Percentiles rank a stretch among this genome's conserved stretches.
Conservation (phyloP, 257 asterid species). For the Nyctanthes arbortristis region DNA sequence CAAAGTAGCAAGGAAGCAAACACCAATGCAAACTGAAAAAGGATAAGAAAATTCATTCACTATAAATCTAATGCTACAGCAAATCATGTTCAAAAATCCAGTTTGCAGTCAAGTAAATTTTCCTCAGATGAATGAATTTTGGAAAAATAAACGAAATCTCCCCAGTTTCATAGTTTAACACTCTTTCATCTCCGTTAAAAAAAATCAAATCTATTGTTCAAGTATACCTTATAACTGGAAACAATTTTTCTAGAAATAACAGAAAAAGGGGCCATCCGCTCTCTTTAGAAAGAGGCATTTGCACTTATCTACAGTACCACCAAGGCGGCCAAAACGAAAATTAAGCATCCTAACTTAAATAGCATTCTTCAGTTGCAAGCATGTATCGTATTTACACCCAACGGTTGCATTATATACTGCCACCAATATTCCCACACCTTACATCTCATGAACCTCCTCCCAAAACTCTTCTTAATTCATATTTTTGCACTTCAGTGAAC, state of each 20-base stretch:
- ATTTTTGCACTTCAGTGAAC: constrained; percentile 71
- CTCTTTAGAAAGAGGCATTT: constrained; percentile 1
- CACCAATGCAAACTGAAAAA: too few relatives aligned
- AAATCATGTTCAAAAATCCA: too few relatives aligned
- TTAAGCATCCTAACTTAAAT: not conserved
- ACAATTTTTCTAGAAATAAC: not conserved
- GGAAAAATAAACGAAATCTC: too few relatives aligned
- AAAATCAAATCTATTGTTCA: constrained; percentile 19
- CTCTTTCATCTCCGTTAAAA: not conserved
- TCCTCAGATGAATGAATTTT: too few relatives aligned
- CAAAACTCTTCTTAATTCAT: constrained; percentile 74
- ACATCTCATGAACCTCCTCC: constrained; percentile 59
- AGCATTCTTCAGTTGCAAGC: constrained; percentile 24
- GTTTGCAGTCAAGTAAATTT: too few relatives aligned
- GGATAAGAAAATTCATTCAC: too few relatives aligned
- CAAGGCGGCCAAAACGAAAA: constrained; percentile 1
- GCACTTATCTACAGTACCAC: not conserved
- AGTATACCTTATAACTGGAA: not conserved
- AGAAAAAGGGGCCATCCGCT: not conserved
- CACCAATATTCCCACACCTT: constrained; percentile 25
- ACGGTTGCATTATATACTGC: too few relatives aligned
- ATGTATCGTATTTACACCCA: too few relatives aligned
- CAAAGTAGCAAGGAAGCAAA: too few relatives aligned
- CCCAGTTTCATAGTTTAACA: too few relatives aligned
- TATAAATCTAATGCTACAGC: too few relatives aligned